These are phyloP conservation scores for Paracorniculantispora psalliotae DNA, from an alignment of 2,329 filamentous ascomycete genomes.

Conservation along the genomic window DNA sequence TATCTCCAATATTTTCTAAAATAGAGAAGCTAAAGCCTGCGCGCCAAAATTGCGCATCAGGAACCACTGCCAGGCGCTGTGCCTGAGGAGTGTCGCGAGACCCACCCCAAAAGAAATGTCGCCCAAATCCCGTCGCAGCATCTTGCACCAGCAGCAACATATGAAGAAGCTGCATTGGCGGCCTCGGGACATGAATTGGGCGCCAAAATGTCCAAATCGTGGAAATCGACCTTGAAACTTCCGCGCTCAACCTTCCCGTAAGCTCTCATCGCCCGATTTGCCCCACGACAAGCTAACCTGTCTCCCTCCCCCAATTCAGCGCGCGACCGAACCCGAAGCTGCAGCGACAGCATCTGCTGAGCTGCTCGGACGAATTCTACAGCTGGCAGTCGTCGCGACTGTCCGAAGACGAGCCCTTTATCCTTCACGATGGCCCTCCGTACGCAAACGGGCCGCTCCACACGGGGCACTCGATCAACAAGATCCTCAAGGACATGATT, in stretches of 20 bases:
- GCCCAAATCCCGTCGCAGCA: background rate
- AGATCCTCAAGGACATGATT: conserved; percentile 93
- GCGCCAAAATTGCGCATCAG: too few species aligned
- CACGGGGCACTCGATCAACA: conserved; percentile 92
- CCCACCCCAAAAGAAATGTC: background rate
- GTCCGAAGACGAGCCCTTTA: conserved; percentile 58
- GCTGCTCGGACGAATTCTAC: conserved; percentile 85
- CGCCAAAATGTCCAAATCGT: conserved; percentile 50
- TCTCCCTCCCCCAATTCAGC: conserved; percentile 27
- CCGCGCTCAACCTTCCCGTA: conserved; percentile 71
- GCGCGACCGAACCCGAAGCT: conserved; percentile 47
- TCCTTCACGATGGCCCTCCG: conserved; percentile 91
- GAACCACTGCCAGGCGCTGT: too few species aligned
- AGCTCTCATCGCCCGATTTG: conserved; percentile 21
- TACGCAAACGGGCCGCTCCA: conserved; percentile 94
- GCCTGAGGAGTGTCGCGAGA: background rate
- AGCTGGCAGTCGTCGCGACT: conserved; percentile 68
- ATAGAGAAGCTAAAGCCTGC: too few species aligned
- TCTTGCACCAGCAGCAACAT: background rate
- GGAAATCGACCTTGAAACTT: conserved; percentile 70
- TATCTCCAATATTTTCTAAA: too few species aligned
- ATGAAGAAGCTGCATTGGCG: conserved; percentile 2
- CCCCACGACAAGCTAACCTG: conserved; percentile 9
- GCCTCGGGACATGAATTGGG: conserved; percentile 24
- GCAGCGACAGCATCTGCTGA: conserved; percentile 58